Evolutionary conservation across 2,329 filamentous ascomycete genomes (phyloP), one percentile per base, ranked within the genome.

Genomic region (Rhynchosporium secalis): DNA sequence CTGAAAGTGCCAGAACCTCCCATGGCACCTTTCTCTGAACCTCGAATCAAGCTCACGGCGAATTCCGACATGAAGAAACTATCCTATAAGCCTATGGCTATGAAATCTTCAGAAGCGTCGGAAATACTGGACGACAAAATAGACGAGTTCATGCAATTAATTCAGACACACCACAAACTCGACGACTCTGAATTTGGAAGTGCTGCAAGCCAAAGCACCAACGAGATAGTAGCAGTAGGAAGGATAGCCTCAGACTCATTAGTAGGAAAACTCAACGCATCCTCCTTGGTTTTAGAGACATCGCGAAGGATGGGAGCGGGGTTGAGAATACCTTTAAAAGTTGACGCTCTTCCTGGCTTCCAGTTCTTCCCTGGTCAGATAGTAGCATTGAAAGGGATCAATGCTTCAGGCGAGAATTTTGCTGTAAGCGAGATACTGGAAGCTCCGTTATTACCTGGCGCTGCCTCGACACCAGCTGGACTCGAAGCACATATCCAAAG

Each of bases 361-460:
- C 89, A 91, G 73, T 91, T 98, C 78, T 98, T 98, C 74, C 95
- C 94, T 0, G 95, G 95, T 5, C 93, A 98, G 73, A 92, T 98
- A 58, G 91, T 96, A 36, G 95, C 94, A 6, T 77, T 98, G 33
- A 84, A 84, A 65, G 95, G 95, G 7, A 92, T 87, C 69, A 99
- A 99, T 73, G 87, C 92, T 26, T 92, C 91, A 0, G 94, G 94
- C 0, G 83, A 87, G 43, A 88, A 90, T 70, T 97, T 98, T 69
- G 83, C 87, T 0, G 92, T 95, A 38, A 86, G 84, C 40, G 87
- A 97, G 71, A 77, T 95, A 3, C 80, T 98, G 6, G 79, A 87
- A 0, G 77, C 92, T 2, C 95, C 95, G 2, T 79, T 91, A 3
- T 81, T 96, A 13, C 86, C 87, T 3, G 86, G 83, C 64, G 88